Evolutionary conservation across 164 flowering plant species (phyloP), one percentile per base, ranked within the genome.

Genomic region (Chloranthus sessilifolius): DNA sequence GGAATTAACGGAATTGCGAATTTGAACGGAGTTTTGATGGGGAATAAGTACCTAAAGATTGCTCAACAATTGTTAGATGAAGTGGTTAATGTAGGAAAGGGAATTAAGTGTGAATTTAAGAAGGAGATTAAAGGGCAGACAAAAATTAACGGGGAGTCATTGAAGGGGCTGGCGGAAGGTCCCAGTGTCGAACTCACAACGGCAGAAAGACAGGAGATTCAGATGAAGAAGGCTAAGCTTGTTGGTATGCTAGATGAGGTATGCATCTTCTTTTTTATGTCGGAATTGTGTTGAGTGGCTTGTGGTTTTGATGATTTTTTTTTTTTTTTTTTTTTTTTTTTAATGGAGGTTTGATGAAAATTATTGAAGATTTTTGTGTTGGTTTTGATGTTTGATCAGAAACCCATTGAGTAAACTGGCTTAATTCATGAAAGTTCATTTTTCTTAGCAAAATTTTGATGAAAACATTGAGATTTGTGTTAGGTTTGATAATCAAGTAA

Each of bases 171-270:
- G 6, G 48, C 51, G 43, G 83, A 75, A 21, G 69, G 64, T n/a
- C 52, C 70, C 0, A 59, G 37, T 5, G 60, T 75, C 1, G 96
- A 94, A 56, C 77, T 87, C 4, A 52, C 76, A 3, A 80, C 95
- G 3, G 85, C 80, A 0, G 92, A 89, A 68, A 81, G 81, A 50
- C 99, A 87, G 43, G 99, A 94, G 41, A 69, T 94, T 69, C 99
- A 89, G 74, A 84, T 87, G 97, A 94, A 89, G 82, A 94, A 89
- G 53, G 99, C 85, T 0, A 94, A 89, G 76, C 81, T 94, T 12
- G 65, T 87, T 16, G 72, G 56, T 78, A 89, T 94, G 97, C 95
- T 94, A 37, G 95, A 94, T 62, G 97, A 94, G 97, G 99, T 70
- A 56, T 36, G 38, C 1, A 29, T 25, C 41, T 11, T 3, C 16